Base-by-base conservation (phyloP, 2,329 filamentous ascomycete species). In the Exophiala viscosa region DNA sequence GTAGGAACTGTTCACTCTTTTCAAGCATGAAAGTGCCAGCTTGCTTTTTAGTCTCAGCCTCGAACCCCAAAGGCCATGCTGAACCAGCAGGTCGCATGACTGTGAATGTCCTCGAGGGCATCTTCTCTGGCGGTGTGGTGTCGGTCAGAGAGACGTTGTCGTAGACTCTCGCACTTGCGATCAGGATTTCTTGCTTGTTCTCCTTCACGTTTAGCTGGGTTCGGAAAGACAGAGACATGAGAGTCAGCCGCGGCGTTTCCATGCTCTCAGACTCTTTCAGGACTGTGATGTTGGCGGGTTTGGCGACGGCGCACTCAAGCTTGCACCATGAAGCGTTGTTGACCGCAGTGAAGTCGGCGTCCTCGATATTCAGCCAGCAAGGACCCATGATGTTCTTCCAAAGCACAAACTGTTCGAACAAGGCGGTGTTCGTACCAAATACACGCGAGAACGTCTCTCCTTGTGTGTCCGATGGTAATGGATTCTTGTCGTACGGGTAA, bases 351-450 rank as follows among this genome's bases (percentile, higher is more conserved):
- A 95, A 96, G 68, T 96, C 85, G 28, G 88, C 88, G 60, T 87
- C 86, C 60, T 90, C 81, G 50, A 99, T 93, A 66, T 86, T 91
- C 41, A 99, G 80, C 93, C 93, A 99, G 69, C 93, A 97, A 28
- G 93, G 93, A 1, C 93, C 93, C 92, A 96, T 99, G 63, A 99
- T 88, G 66, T 96, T 95, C 74, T 96, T 97, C 88, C 91, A 96
- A 4, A 99, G 79, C 15, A 99, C 93, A 66, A 99, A 99, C 64
- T 99, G 93, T 71, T 99, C 93, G 63, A 99, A 99, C 0, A 99
- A 78, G 1, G 89, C 84, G 0, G 93, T 99, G 69, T 93, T 96
- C 51, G 87, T 87, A 23, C 95, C 93, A 62, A 99, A 99, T 18
- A 96, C 86, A 60, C 89, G 88, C 1, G 92, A 96, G 67, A 92